Percentiles rank a stretch among this genome's conserved stretches.
phyloP scores from a whole-genome alignment of 2,329 filamentous ascomycete species.

The Aspergillus luchuensis region DNA sequence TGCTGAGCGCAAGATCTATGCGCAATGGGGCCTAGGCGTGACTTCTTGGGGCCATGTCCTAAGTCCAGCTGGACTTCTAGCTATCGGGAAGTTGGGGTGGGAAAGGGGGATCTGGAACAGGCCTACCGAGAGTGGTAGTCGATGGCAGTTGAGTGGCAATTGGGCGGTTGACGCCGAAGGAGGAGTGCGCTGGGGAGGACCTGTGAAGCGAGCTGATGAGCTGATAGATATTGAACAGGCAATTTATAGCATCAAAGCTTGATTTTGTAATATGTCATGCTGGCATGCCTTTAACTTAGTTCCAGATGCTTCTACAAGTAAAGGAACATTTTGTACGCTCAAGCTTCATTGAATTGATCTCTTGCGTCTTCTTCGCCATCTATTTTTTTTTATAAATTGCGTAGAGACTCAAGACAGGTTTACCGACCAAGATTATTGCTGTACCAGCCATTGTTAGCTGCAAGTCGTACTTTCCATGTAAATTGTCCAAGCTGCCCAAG shows the following conservation, averaged over 20 bases:
- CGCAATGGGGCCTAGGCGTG: constrained; percentile 5
- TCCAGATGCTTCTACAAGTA: no score
- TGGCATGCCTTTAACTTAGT: no score
- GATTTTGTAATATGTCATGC: no score
- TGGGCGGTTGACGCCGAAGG: constrained; percentile 21
- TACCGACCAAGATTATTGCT: no score
- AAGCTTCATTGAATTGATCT: no score
- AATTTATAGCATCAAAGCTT: not conserved
- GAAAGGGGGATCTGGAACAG: constrained; percentile 24
- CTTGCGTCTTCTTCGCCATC: no score
- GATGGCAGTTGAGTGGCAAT: constrained; percentile 27
- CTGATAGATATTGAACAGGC: not conserved
- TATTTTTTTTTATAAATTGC: no score
- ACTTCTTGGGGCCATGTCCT: constrained; percentile 3
- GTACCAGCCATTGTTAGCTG: no score
- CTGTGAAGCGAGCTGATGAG: not conserved
- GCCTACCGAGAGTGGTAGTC: constrained; percentile 28
- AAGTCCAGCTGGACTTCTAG: not conserved
- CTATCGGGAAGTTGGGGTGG: constrained; percentile 1
- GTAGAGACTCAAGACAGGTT: no score
- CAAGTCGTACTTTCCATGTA: no score
- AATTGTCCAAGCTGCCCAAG: no score
- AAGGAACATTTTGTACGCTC: no score
- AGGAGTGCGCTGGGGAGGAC: constrained; percentile 5
- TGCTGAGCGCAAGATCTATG: constrained; percentile 3